A percentile compares a stretch with the other conserved stretches of the same genome.
Evolutionary conservation across 306 rosid genomes (phyloP).

Genomic region (Acacia confusa): DNA sequence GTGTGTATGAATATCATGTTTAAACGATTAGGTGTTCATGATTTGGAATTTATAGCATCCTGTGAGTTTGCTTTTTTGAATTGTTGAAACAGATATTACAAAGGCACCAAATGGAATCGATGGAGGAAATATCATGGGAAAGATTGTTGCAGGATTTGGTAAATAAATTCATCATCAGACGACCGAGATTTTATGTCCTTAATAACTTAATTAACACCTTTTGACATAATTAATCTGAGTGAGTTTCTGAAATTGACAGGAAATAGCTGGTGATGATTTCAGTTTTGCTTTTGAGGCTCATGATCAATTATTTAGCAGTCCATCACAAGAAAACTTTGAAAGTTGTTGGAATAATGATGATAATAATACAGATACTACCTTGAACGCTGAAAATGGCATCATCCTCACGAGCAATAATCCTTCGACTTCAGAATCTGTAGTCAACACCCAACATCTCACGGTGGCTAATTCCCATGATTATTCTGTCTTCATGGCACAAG

Average conservation of each 20-base stretch:
- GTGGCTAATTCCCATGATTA: neutral
- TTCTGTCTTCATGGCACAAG: neutral
- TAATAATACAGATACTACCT: neutral
- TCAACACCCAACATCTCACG: neutral
- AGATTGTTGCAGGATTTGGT: conserved; percentile 69
- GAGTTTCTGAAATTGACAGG: conserved; percentile 34
- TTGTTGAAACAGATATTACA: neutral
- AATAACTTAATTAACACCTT: neutral
- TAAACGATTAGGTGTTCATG: neutral
- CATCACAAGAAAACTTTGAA: neutral
- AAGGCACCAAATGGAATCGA: conserved; percentile 25
- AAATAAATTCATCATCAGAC: conserved; percentile 25
- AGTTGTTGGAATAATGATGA: neutral
- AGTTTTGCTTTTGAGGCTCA: conserved; percentile 24
- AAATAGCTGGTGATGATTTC: conserved; percentile 43
- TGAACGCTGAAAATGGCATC: neutral
- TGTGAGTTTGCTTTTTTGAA: neutral
- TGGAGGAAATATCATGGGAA: conserved; percentile 51
- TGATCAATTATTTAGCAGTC: neutral
- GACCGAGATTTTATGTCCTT: neutral
- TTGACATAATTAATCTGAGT: neutral
- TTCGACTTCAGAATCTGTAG: conserved; percentile 17
- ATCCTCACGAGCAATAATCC: neutral
- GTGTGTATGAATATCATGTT: neutral
- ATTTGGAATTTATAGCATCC: neutral